Conservation (phyloP, 371 early-diverging fungal species). For the Capillidium heterosporum region DNA sequence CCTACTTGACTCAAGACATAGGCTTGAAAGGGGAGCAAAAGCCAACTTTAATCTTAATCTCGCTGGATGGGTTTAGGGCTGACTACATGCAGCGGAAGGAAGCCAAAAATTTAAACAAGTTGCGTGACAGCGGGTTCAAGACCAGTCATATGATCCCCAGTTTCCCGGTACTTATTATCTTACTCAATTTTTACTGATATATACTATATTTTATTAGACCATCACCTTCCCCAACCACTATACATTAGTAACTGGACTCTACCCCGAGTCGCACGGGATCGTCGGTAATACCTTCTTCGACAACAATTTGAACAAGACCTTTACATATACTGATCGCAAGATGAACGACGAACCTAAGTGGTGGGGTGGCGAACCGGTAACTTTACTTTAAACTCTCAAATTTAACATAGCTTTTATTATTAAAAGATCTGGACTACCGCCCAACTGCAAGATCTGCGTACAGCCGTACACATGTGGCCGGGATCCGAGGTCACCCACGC, state of each 20-base stretch:
- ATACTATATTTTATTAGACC: slow-evolving; percentile 12
- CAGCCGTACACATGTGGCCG: slow-evolving; percentile 79
- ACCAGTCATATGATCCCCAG: slow-evolving; percentile 53
- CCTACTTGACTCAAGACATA: too few relatives aligned
- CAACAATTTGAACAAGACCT: slow-evolving; percentile 42
- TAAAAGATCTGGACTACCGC: slow-evolving; percentile 75
- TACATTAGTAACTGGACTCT: slow-evolving; percentile 76
- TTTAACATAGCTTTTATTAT: slow-evolving; percentile 5
- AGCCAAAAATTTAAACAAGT: slow-evolving; percentile 40
- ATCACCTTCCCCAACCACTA: slow-evolving; percentile 92
- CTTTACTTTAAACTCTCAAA: background rate
- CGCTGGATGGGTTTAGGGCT: slow-evolving; percentile 77
- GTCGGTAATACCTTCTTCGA: slow-evolving; percentile 81
- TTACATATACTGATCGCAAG: slow-evolving; percentile 43
- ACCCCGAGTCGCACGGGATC: slow-evolving; percentile 84
- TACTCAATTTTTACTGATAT: background rate
- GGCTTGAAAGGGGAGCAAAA: slow-evolving; percentile 8
- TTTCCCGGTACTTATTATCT: slow-evolving; percentile 31
- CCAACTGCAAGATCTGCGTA: slow-evolving; percentile 33
- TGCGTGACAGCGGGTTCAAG: slow-evolving; percentile 22
- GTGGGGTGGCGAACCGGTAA: slow-evolving; percentile 83
- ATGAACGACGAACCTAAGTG: slow-evolving; percentile 27
- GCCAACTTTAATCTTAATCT: slow-evolving; percentile 66
- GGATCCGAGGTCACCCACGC: slow-evolving; percentile 35
- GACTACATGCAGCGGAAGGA: slow-evolving; percentile 60